These are phyloP conservation scores for Pseudopyrenochaeta lycopersici DNA, from an alignment of 2,329 filamentous ascomycete genomes.

Conservation along the genomic window DNA sequence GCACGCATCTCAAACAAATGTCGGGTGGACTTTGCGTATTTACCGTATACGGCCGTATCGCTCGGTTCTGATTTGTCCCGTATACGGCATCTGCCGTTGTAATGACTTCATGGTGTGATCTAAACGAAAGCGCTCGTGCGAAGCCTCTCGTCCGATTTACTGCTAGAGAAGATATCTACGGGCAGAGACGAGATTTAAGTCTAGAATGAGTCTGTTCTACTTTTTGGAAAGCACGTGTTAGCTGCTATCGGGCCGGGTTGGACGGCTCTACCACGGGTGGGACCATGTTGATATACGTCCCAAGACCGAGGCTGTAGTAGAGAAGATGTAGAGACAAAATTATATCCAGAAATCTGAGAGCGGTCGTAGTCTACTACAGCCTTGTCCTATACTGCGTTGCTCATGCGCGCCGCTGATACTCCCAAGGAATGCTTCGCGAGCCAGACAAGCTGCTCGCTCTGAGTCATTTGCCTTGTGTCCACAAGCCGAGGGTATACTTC, in stretches of 20 bases:
- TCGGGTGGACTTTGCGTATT: too few species aligned
- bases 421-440: constrained; percentile 21
- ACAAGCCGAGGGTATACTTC: constrained; percentile 2
- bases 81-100: too few species aligned
- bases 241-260: neutral
- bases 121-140: too few species aligned
- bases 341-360: neutral
- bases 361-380: neutral
- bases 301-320: neutral
- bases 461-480: constrained; percentile 7
- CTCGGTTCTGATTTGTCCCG: too few species aligned
- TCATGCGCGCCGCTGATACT: constrained; percentile 2
- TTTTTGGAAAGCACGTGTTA: too few species aligned
- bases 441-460: constrained; percentile 22
- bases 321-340: neutral
- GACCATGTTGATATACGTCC: constrained; percentile 26
- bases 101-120: too few species aligned
- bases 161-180: too few species aligned
- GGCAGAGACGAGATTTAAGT: too few species aligned
- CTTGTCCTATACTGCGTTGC: neutral
- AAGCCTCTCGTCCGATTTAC: too few species aligned
- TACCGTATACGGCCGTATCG: too few species aligned
- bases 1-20: too few species aligned
- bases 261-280: constrained; percentile 23
- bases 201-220: too few species aligned